Conservation (phyloP, 1,139 yeast species). For the Meyerozyma carpophila region DNA sequence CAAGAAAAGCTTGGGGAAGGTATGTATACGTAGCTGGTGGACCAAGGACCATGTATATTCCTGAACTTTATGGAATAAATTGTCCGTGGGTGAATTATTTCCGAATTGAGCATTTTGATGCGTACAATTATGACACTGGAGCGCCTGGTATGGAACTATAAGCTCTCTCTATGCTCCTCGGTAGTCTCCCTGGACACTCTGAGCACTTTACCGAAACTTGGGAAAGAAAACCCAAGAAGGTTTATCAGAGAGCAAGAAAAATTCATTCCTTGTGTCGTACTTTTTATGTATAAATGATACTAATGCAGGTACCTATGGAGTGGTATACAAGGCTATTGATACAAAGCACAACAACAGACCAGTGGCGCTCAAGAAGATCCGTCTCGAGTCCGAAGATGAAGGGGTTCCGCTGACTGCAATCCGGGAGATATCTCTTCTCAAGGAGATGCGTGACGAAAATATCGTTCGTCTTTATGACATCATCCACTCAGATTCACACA, state of each 20-base stretch:
- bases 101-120: too few relatives aligned
- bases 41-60: not conserved
- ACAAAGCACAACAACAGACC: slow-evolving; percentile 82
- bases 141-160: not conserved
- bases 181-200: not conserved
- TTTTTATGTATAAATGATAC: slow-evolving; percentile 2
- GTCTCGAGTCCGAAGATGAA: slow-evolving; percentile 95
- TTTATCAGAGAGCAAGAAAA: too few relatives aligned
- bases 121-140: too few relatives aligned
- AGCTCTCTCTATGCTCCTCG: not conserved
- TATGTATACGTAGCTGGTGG: slow-evolving; percentile 6
- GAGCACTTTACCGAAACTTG: not conserved
- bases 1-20: slow-evolving; percentile 98
- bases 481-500: slow-evolving; percentile 95
- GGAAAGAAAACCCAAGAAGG: too few relatives aligned
- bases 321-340: slow-evolving; percentile 93
- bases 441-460: slow-evolving; percentile 89
- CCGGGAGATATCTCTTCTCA: slow-evolving; percentile 87
- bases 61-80: not conserved
- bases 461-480: slow-evolving; percentile 89
- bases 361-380: slow-evolving; percentile 91
- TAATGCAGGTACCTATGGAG: slow-evolving; percentile 79
- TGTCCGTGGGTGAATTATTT: too few relatives aligned
- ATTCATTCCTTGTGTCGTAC: too few relatives aligned
- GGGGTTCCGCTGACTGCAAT: slow-evolving; percentile 99